Percentiles rank a stretch among this genome's conserved stretches.
These are phyloP conservation scores for Daldinia eschscholtzii DNA, from an alignment of 2,329 filamentous ascomycete genomes.

Conservation along the genomic window DNA sequence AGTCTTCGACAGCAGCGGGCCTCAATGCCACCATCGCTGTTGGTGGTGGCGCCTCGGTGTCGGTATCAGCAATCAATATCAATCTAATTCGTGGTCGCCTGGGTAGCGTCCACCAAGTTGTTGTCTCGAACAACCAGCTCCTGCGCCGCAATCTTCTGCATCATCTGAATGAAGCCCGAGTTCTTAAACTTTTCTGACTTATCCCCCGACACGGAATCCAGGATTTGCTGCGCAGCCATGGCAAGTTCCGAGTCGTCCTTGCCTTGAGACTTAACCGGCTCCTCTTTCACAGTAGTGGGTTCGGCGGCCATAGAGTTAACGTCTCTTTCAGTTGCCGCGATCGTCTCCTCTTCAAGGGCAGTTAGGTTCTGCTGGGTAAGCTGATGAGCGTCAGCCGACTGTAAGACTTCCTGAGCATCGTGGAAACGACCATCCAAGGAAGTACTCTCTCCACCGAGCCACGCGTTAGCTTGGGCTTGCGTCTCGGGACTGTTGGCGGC, in stretches of 20 bases:
- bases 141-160: slow-evolving; percentile 79
- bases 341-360: slow-evolving; percentile 26
- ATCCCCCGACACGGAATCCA: slow-evolving; percentile 77
- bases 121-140: slow-evolving; percentile 81
- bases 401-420: neutral
- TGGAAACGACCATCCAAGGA: neutral
- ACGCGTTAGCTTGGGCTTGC: slow-evolving; percentile 1
- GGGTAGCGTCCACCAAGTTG: slow-evolving; percentile 64
- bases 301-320: neutral
- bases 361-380: neutral
- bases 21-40: slow-evolving; percentile 1
- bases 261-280: slow-evolving; percentile 41
- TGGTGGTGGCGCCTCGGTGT: neutral
- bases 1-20: slow-evolving; percentile 6
- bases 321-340: slow-evolving; percentile 49
- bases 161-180: slow-evolving; percentile 80
- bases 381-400: neutral
- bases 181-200: slow-evolving; percentile 81
- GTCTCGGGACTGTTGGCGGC: slow-evolving; percentile 9
- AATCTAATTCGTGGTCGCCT: neutral
- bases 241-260: slow-evolving; percentile 76
- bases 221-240: slow-evolving; percentile 76
- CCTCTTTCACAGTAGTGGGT: neutral
- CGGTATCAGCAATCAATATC: slow-evolving; percentile 2
- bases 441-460: neutral